Evolutionary conservation across 257 asterid species (phyloP).

Genomic region (Paulownia fortunei): DNA sequence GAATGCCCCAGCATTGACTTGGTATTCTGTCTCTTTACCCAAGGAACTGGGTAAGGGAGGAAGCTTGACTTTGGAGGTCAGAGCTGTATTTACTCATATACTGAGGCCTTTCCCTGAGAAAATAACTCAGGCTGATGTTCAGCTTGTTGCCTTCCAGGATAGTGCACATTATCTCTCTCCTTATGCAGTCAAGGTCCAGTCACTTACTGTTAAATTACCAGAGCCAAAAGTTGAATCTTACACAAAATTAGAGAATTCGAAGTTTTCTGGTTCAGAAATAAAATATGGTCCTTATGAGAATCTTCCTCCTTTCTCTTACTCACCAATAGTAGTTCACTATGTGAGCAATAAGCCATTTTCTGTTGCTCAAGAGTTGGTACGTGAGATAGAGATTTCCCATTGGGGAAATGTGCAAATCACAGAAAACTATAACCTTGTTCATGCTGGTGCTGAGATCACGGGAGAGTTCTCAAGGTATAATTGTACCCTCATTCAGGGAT

Average conservation of each 20-base stretch:
- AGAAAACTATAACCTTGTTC: constrained; percentile 78
- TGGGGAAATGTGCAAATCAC: constrained; percentile 99
- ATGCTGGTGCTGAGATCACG: constrained; percentile 79
- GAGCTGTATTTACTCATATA: constrained; percentile 66
- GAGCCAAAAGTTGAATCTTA: constrained; percentile 90
- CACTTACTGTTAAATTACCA: constrained; percentile 75
- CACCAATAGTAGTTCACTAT: constrained; percentile 71
- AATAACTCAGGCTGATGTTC: constrained; percentile 89
- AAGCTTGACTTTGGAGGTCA: constrained; percentile 77
- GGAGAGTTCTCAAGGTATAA: constrained; percentile 97
- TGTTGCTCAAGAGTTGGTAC: constrained; percentile 81
- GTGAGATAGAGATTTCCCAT: constrained; percentile 95
- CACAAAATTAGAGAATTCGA: constrained; percentile 84
- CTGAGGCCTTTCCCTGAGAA: constrained; percentile 91
- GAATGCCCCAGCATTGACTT: constrained; percentile 70
- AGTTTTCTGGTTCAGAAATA: constrained; percentile 88
- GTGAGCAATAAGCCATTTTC: constrained; percentile 76
- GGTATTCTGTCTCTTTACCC: constrained; percentile 77
- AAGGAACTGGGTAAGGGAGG: constrained; percentile 75
- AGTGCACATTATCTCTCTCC: constrained; percentile 88
- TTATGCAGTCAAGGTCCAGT: constrained; percentile 76
- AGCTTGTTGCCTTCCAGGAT: constrained; percentile 83
- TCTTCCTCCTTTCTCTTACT: constrained; percentile 71
- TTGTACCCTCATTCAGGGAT: neutral
- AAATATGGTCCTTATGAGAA: constrained; percentile 93